These are phyloP conservation scores for Neckera pumila DNA, from an alignment of 225 moss, liverwort and hornwort genomes.

Conservation along the genomic window DNA sequence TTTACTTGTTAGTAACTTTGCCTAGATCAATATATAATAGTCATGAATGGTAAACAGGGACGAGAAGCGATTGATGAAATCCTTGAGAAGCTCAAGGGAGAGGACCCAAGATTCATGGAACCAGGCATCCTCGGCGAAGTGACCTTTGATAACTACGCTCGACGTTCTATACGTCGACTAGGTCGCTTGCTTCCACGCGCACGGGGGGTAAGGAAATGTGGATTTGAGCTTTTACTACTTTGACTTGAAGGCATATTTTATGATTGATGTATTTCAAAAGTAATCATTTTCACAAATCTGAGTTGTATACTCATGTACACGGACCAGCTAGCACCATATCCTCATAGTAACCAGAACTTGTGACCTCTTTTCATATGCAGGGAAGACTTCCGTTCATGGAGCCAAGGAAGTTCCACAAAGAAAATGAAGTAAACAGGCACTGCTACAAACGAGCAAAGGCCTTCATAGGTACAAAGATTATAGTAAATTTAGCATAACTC, in stretches of 20 bases:
- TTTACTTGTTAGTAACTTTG: too few species aligned
- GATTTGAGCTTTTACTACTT: neutral
- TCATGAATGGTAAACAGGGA: slow-evolving; percentile 5
- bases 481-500: neutral
- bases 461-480: slow-evolving; percentile 6
- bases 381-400: slow-evolving; percentile 38
- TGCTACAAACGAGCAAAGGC: slow-evolving; percentile 26
- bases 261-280: neutral
- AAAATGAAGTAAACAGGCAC: slow-evolving; percentile 1
- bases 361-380: neutral
- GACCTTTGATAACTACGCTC: slow-evolving; percentile 22
- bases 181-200: slow-evolving; percentile 39
- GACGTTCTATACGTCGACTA: slow-evolving; percentile 22
- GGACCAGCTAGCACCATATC: neutral
- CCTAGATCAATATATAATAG: neutral
- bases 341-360: neutral
- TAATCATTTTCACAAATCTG: neutral
- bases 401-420: neutral
- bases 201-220: slow-evolving; percentile 8
- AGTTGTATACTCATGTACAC: neutral
- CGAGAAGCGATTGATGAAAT: slow-evolving; percentile 20
- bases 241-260: neutral
- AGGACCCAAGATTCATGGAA: slow-evolving; percentile 4
- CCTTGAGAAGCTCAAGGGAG: slow-evolving; percentile 3
- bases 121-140: neutral